phyloP scores from a whole-genome alignment of 208 protist genomes.

The Angomonas deanei region DNA sequence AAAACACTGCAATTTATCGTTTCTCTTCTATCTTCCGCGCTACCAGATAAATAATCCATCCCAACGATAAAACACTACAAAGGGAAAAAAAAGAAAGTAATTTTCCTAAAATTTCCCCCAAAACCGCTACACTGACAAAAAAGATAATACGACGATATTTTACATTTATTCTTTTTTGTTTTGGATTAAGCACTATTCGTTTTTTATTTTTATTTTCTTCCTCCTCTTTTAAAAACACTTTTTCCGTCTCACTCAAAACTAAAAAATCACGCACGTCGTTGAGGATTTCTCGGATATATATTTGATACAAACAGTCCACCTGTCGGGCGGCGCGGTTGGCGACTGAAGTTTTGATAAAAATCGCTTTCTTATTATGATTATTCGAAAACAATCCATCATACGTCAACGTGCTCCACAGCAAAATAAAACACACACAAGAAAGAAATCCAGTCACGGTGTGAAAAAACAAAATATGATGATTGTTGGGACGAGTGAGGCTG shows the following conservation, averaged over 20 bases:
- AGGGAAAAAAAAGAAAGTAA: conserved; percentile 2
- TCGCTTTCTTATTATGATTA: neutral
- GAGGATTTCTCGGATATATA: neutral
- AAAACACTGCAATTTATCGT: neutral
- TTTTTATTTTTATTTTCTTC: neutral
- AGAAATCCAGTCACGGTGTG: neutral
- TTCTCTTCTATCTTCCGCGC: no score
- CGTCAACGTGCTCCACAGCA: neutral
- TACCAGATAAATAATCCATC: neutral
- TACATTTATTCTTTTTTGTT: neutral
- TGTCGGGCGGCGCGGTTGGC: neutral
- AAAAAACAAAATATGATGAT: neutral
- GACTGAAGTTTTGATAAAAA: neutral
- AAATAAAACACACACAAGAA: neutral
- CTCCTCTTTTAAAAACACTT: neutral
- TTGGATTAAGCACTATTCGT: neutral
- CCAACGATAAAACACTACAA: no score
- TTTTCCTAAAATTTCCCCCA: neutral
- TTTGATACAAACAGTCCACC: neutral
- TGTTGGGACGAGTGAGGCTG: no score
- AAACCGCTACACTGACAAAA: no score
- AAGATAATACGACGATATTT: no score
- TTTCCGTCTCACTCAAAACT: neutral
- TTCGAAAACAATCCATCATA: neutral
- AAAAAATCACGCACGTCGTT: neutral